Evolutionary conservation across 768 basidiomycete genomes (phyloP).

Genomic region (Lentinula detonsa): DNA sequence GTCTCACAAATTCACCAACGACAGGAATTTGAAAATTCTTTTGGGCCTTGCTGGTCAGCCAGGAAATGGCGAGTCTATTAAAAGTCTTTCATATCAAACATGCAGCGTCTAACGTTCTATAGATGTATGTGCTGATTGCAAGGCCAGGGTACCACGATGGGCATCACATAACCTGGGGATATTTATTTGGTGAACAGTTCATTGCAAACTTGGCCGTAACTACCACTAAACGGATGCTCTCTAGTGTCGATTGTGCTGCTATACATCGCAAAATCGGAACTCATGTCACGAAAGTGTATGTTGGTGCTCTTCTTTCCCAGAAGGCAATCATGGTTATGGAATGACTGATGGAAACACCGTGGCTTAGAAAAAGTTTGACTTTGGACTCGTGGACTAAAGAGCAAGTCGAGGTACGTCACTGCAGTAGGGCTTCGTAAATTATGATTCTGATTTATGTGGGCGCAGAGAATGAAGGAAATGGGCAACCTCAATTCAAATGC

Average conservation of each 20-base stretch:
- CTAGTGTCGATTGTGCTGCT: constrained; percentile 80
- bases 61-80: constrained; percentile 66
- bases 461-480: constrained; percentile 68
- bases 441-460: constrained; percentile 8
- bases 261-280: constrained; percentile 94
- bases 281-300: constrained; percentile 89
- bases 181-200: constrained; percentile 63
- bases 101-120: background rate
- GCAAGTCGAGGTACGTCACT: constrained; percentile 68
- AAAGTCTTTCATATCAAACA: background rate
- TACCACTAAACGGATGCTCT: constrained; percentile 9
- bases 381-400: constrained; percentile 87
- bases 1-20: constrained; percentile 51
- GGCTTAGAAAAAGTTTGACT: constrained; percentile 77
- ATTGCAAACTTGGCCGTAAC: background rate
- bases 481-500: constrained; percentile 82
- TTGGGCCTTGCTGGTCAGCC: constrained; percentile 65
- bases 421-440: background rate
- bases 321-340: background rate
- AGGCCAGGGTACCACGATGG: constrained; percentile 83
- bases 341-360: background rate
- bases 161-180: constrained; percentile 85
- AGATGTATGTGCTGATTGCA: constrained; percentile 94
- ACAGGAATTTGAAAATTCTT: constrained; percentile 61
- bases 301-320: constrained; percentile 11